Evolutionary conservation across 2,329 filamentous ascomycete genomes (phyloP).

Genomic region (Coleophoma cylindrospora): DNA sequence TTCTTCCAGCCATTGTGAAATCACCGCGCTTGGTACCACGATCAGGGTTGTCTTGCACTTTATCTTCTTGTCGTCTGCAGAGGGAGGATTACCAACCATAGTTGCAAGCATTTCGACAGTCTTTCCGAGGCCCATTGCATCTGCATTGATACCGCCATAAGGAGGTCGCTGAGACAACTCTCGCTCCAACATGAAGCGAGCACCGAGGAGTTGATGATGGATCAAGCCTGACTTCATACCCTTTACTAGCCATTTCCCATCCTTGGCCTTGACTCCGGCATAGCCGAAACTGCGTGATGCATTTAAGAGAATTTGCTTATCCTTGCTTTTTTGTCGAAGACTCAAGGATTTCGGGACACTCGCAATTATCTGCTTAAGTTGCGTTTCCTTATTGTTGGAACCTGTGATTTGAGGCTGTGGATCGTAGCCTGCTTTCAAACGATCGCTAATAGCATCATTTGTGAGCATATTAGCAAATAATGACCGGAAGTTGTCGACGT

Average conservation of each 20-base stretch:
- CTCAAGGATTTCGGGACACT: conserved; percentile 18
- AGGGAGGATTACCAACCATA: conserved; percentile 32
- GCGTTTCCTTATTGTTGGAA: conserved; percentile 11
- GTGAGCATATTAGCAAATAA: conserved; percentile 13
- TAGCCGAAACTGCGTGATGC: conserved; percentile 37
- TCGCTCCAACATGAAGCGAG: conserved; percentile 47
- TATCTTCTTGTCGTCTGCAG: conserved; percentile 27
- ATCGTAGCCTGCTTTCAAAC: conserved; percentile 1
- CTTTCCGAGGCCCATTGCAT: conserved; percentile 63
- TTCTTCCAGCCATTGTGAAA: conserved; percentile 24
- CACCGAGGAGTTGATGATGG: conserved; percentile 45
- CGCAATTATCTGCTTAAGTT: conserved; percentile 19
- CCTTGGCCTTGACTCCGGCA: conserved; percentile 25
- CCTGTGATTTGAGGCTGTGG: conserved; percentile 14
- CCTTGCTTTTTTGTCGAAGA: conserved; percentile 2
- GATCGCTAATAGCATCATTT: conserved; percentile 7
- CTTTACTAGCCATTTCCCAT: conserved; percentile 35
- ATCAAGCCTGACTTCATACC: conserved; percentile 42
- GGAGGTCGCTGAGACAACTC: conserved; percentile 31
- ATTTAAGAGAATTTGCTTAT: conserved; percentile 31
- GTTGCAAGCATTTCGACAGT: conserved; percentile 44
- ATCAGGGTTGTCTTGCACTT: conserved; percentile 21
- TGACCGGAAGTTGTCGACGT: not conserved
- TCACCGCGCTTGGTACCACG: conserved; percentile 20
- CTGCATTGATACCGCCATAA: conserved; percentile 53